Conservation (phyloP, 805 yeast genomes). For the Candida saitoana region DNA sequence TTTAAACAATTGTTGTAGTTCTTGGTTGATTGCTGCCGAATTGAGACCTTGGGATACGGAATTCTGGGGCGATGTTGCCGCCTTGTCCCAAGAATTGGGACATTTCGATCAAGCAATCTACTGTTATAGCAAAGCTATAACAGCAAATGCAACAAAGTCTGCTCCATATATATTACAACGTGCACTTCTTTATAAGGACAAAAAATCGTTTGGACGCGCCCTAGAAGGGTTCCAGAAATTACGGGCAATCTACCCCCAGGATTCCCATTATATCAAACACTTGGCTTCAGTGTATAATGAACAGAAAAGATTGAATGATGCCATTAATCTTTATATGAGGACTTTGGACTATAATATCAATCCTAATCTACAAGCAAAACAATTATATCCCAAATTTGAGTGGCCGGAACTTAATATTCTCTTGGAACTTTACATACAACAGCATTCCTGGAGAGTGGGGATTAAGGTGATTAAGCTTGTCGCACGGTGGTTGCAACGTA, state of each 20-base stretch:
- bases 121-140: constrained; percentile 51
- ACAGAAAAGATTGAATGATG: constrained; percentile 64
- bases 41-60: constrained; percentile 69
- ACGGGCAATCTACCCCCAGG: constrained; percentile 51
- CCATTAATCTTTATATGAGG: constrained; percentile 64
- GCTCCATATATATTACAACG: constrained; percentile 59
- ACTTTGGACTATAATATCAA: constrained; percentile 57
- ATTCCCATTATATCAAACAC: constrained; percentile 57
- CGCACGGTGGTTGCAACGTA: constrained; percentile 76
- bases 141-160: constrained; percentile 15
- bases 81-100: constrained; percentile 58
- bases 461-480: constrained; percentile 62
- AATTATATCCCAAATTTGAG: constrained; percentile 52
- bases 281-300: constrained; percentile 49
- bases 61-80: constrained; percentile 77
- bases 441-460: constrained; percentile 60
- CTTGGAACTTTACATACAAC: constrained; percentile 72
- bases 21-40: constrained; percentile 81
- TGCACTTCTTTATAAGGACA: constrained; percentile 62
- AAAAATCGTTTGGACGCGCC: constrained; percentile 66
- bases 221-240: constrained; percentile 66
- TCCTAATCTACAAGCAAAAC: constrained; percentile 17
- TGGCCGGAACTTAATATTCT: constrained; percentile 89
- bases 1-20: constrained; percentile 66
- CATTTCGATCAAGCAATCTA: constrained; percentile 73